Conservation (phyloP, 2,329 filamentous ascomycete genomes). For the Scedosporium dehoogii region DNA sequence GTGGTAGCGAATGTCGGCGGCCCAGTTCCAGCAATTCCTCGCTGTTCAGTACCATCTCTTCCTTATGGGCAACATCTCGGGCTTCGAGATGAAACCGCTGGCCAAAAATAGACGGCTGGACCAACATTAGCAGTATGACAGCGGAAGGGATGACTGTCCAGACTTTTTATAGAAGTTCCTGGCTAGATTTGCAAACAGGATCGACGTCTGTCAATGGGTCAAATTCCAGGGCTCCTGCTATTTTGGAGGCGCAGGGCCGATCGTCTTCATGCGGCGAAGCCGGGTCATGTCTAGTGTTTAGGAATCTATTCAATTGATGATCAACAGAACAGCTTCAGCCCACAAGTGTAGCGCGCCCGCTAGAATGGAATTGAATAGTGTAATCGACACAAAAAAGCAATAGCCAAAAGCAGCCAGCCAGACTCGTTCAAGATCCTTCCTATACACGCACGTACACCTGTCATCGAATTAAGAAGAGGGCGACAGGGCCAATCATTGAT, state of each 20-base stretch:
- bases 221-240: background rate
- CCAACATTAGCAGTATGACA: background rate
- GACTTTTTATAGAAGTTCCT: background rate
- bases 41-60: background rate
- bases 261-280: background rate
- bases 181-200: background rate
- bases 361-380: too few relatives aligned
- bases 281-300: too few relatives aligned
- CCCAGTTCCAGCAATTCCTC: background rate
- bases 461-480: background rate
- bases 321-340: too few relatives aligned
- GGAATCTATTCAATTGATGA: too few relatives aligned
- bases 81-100: background rate
- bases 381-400: background rate
- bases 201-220: background rate
- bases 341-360: too few relatives aligned
- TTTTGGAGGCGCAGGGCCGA: background rate
- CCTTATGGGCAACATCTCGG: background rate
- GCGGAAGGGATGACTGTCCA: background rate
- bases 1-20: background rate
- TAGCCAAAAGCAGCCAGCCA: background rate
- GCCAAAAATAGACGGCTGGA: background rate
- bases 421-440: too few relatives aligned
- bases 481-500: background rate
- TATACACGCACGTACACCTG: too few relatives aligned